A percentile compares a stretch with the other conserved stretches of the same genome.
Conservation (phyloP, 371 early-diverging fungal species). For the Mortierella sp. region DNA sequence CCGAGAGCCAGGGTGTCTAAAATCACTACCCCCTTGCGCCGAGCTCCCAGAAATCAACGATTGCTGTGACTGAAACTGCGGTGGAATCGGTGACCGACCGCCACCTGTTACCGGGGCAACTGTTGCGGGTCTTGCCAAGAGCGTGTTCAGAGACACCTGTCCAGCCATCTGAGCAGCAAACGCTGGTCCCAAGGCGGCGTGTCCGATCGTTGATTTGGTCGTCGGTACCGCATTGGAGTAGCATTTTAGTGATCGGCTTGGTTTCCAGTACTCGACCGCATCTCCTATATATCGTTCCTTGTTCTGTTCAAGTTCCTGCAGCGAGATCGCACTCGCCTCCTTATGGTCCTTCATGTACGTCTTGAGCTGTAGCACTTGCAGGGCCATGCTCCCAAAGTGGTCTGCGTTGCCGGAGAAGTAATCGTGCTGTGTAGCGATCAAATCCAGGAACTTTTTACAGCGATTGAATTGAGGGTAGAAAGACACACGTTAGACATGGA, state of each 20-base stretch:
- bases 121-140: slow-evolving; percentile 21
- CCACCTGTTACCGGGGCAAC: slow-evolving; percentile 18
- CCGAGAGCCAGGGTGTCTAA: neutral
- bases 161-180: slow-evolving; percentile 28
- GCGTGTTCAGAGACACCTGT: slow-evolving; percentile 14
- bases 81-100: slow-evolving; percentile 6
- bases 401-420: slow-evolving; percentile 53
- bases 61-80: slow-evolving; percentile 18
- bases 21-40: neutral
- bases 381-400: slow-evolving; percentile 50
- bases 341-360: slow-evolving; percentile 52
- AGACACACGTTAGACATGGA: no score
- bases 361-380: slow-evolving; percentile 51
- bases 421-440: slow-evolving; percentile 53
- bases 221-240: slow-evolving; percentile 24
- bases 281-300: slow-evolving; percentile 47
- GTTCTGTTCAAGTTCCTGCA: slow-evolving; percentile 46
- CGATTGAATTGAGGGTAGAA: no score
- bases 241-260: slow-evolving; percentile 47
- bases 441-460: slow-evolving; percentile 53
- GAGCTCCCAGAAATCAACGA: neutral
- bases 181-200: slow-evolving; percentile 24
- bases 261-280: slow-evolving; percentile 55
- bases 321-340: slow-evolving; percentile 22
- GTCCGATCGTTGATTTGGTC: slow-evolving; percentile 18